Base-by-base conservation (phyloP, 129 eudicot genomes). In the Centella asiatica region DNA sequence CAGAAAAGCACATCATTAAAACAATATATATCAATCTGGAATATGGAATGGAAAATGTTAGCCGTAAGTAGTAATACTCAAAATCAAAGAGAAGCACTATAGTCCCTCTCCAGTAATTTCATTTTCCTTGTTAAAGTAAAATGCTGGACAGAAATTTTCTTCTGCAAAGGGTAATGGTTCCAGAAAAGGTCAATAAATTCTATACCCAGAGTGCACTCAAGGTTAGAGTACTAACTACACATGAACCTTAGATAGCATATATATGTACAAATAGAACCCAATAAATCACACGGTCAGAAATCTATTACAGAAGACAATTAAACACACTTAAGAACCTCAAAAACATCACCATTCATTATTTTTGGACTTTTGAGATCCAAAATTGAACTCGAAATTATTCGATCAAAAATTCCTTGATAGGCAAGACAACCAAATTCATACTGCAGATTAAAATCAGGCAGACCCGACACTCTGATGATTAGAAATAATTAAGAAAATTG, bases 361-460 rank as follows among this genome's bases (percentile, higher is more conserved):
- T 27, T n/a, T 10, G 32, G 23, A 18, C 18, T 54, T 65, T 48
- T 65, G 37, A 72, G 71, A 68, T 68, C 67, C 77, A 49, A 47
- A 51, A 18, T 9, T 27, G 1, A 52, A 69, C 66, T 74, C 66
- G 26, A 57, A 62, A 42, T 19, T 24, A 31, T 15, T 29, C 55
- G 25, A 20, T 20, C 11, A 7, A 18, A 19, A 57, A 57, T 10
- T 2, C 19, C 28, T 20, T 4, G 51, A 46, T 13, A 24, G 47
- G 44, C 64, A 45, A 51, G 18, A 19, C 14, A 62, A 13, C 32
- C 4, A 18, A 62, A 62, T 67, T 45, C 11, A 62, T 3, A 67
- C 60, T 44, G 62, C 12, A 47, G n/a, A 63, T 48, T 29, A 14
- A 19, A 51, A 54, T 44, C 36, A 44, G 65, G n/a, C 15, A 67